Evolutionary conservation across 2,329 filamentous ascomycete genomes (phyloP), one percentile per base, ranked within the genome.

Genomic region (Pseudonectria foliicola): DNA sequence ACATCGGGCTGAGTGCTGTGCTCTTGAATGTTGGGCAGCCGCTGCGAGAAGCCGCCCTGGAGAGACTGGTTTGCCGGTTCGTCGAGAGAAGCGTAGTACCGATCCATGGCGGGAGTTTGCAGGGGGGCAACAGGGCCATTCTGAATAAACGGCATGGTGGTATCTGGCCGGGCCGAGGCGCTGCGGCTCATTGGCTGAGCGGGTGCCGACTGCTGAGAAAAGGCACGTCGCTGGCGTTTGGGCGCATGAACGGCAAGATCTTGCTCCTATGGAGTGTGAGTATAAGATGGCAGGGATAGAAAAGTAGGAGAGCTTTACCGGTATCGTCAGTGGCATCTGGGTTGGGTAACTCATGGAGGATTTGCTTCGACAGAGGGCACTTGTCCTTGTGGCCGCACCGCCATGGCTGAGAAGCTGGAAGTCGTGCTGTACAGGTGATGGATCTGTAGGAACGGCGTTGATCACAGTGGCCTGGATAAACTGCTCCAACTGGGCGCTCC

Each of bases 181-280:
- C 57, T 63, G 37, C 68, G 66, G 46, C 61, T 58, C 68, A 71
- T 72, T 41, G 55, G 54, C 21, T 61, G 56, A 2, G 59, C 54
- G 7, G 53, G 41, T 10, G 53, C 38, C 1, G 49, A 43, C 35
- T 59, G 54, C 29, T 57, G 55, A 16, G 55, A 58, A 27, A 43
- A 42, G 13, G 50, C 46, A 18, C 52, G 46, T 29, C 43, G 43
- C 38, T 47, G 51, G 23, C 44, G 44, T 31, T 42, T 45, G 27
- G 36, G 31, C 5, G 45, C 42, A 25, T 13, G 49, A 42, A 18
- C 42, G 33, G 14, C 35, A 27, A 18, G 33, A 30, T 43, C 37
- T 14, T 39, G 43, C 37, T 45, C 43, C 48, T 53, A 26, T 16
- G 29, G 12, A 28, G 10, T 31, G 38, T 52, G 35, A 52, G 44